A percentile compares a stretch with the other conserved stretches of the same genome.
phyloP scores from a whole-genome alignment of 169 alveolate genomes.

The Plasmodium chabaudi region DNA sequence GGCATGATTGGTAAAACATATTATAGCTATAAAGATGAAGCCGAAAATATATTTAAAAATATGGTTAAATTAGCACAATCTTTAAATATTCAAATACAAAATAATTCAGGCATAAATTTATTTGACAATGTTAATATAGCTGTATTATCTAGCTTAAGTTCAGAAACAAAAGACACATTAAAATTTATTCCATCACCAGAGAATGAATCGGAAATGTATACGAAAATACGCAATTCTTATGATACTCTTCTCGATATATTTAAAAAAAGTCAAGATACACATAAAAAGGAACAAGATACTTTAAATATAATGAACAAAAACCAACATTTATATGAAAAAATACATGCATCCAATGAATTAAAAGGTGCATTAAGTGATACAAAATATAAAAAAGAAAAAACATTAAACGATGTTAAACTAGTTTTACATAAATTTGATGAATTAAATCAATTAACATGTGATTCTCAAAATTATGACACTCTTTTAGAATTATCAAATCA shows the following conservation, averaged over 20 bases:
- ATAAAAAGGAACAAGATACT: neutral
- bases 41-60: neutral
- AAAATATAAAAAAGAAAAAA: neutral
- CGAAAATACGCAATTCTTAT: neutral
- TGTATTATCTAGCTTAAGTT: neutral
- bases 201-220: constrained; percentile 1
- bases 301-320: neutral
- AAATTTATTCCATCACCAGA: neutral
- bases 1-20: neutral
- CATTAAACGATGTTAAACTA: neutral
- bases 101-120: neutral
- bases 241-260: neutral
- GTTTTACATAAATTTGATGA: neutral
- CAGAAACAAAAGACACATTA: neutral
- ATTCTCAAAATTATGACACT: neutral
- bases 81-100: neutral
- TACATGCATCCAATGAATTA: neutral
- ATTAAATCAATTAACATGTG: neutral
- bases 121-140: neutral
- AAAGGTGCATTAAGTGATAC: neutral
- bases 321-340: neutral
- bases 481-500: neutral
- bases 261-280: neutral
- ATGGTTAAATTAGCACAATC: neutral
- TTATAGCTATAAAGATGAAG: neutral